phyloP scores from a whole-genome alignment of 2,329 filamentous ascomycete genomes.

The Tolypocladium pustulatum region DNA sequence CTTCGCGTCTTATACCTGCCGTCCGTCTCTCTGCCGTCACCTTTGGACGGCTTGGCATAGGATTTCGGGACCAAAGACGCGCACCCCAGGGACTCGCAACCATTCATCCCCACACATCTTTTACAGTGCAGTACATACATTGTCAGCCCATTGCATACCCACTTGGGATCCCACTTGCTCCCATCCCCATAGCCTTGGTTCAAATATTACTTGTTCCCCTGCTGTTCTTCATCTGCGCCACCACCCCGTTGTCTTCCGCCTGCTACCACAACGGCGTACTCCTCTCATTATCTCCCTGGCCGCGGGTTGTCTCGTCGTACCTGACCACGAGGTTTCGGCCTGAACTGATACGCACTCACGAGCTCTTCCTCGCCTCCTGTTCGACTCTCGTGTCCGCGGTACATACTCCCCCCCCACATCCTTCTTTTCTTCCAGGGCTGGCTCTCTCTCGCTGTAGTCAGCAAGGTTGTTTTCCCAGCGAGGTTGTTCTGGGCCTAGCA shows the following conservation, averaged over 20 bases:
- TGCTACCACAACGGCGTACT: constrained; percentile 2
- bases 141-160: constrained; percentile 22
- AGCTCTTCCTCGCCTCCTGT: constrained; percentile 1
- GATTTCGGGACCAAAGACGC: background rate
- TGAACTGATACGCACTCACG: constrained; percentile 2
- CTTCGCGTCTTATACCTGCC: background rate
- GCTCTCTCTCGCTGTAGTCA: constrained; percentile 6
- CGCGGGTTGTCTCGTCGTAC: constrained; percentile 1
- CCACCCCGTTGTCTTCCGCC: constrained; percentile 13
- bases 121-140: constrained; percentile 10
- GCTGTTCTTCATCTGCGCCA: constrained; percentile 18
- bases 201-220: constrained; percentile 22
- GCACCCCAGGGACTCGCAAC: background rate
- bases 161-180: constrained; percentile 22
- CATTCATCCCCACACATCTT: background rate
- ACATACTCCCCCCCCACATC: background rate
- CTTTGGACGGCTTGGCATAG: background rate
- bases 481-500: constrained; percentile 32
- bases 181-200: constrained; percentile 21
- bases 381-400: background rate
- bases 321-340: background rate
- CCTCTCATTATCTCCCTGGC: constrained; percentile 5
- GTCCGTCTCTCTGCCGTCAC: background rate
- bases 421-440: background rate
- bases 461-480: constrained; percentile 27